Evolutionary conservation across 2,329 filamentous ascomycete species (phyloP), one percentile per base, ranked within the genome.

Genomic region (Colletotrichum kahawae): DNA sequence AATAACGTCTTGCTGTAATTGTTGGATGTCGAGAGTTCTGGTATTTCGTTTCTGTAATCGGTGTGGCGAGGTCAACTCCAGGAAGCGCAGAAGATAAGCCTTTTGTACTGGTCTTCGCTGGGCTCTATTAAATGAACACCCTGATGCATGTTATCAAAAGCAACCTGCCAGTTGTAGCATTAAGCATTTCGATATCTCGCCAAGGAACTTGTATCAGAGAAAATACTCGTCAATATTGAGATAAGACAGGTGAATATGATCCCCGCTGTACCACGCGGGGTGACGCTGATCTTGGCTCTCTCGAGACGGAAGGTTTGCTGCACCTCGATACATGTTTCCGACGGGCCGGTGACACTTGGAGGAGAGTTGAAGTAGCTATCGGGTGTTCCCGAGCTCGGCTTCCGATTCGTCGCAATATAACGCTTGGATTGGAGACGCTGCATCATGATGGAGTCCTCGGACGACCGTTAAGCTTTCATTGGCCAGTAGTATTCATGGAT

Each of bases 101-200:
- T 21, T 1, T 1, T 48, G 38, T n/a, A 48, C 38, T 0, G 18
- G 9, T 12, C n/a, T 0, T 48, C n/a, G 5, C 9, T 5, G 38
- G 5, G 4, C 18, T 48, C 6, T 48, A 48, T 21, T 21, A 21
- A 43, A 43, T 9, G n/a, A 6, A 43, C 0, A 43, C 10, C 38
- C 38, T 0, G 18, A 12, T 43, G 38, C 38, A 43, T 48, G 38
- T 18, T 1, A 48, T n/a, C 9, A n/a, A 0, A 0, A 48, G 38
- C 38, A 48, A 18, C 9, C 38, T 48, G 38, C 0, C 18, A 48
- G 5, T n/a, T 48, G 18, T 4, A 48, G 18, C 4, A 48, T 48
- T n/a, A 48, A n/a, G 38, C 18, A 48, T n/a, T 0, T n/a, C 12
- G 5, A n/a, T 48, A n/a, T 2, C 38, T 48, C 38, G 38, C 38